A percentile compares a stretch with the other conserved stretches of the same genome.
phyloP scores from a whole-genome alignment of 495 filamentous ascomycete genomes.

The Aspergillus funiculosus region DNA sequence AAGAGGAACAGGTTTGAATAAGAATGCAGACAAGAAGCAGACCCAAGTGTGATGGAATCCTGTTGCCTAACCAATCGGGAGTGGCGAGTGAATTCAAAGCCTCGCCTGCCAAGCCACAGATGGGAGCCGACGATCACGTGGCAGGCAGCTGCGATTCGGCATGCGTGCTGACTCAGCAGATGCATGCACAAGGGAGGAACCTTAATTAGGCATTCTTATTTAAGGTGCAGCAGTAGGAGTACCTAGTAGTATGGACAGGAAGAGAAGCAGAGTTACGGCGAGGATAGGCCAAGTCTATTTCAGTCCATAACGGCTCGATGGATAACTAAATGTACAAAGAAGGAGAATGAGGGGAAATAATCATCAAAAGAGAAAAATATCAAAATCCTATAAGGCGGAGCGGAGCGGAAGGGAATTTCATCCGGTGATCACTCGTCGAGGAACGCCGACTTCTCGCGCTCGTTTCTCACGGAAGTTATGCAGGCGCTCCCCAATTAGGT shows the following conservation, averaged over 20 bases:
- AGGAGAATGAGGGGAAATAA: neutral
- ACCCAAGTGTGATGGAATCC: constrained; percentile 34
- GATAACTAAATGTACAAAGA: constrained; percentile 6
- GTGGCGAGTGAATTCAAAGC: constrained; percentile 27
- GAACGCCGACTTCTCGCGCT: constrained; percentile 38
- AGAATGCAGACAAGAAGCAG: constrained; percentile 20
- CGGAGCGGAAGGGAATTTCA: no score
- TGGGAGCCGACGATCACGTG: constrained; percentile 29
- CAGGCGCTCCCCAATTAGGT: constrained; percentile 86
- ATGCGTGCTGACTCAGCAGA: neutral
- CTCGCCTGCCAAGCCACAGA: constrained; percentile 24
- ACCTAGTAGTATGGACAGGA: no score
- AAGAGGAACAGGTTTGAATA: constrained; percentile 21
- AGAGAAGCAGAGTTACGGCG: no score
- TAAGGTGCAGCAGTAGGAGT: no score
- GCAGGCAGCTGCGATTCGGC: constrained; percentile 34
- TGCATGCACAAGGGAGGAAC: no score
- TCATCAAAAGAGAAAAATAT: no score
- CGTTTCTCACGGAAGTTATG: constrained; percentile 79
- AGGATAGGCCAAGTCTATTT: no score
- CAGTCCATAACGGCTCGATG: no score
- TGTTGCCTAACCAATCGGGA: constrained; percentile 48
- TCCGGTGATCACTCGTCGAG: constrained; percentile 36
- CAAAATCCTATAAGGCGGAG: no score
- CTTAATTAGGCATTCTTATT: no score